These are phyloP conservation scores for Colletotrichum lupini DNA, from an alignment of 2,329 filamentous ascomycete genomes.

Conservation along the genomic window DNA sequence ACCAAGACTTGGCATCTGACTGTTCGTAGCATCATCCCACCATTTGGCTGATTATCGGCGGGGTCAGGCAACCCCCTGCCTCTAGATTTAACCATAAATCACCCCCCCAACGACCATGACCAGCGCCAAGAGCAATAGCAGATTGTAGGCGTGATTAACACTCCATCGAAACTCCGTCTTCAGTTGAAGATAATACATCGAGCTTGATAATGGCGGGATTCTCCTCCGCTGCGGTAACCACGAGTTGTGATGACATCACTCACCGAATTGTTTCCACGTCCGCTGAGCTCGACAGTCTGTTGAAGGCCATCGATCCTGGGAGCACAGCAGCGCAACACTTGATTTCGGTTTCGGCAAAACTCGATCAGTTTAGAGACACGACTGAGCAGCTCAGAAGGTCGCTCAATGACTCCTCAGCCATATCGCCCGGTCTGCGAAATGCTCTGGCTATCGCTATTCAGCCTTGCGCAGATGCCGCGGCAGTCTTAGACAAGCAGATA, in stretches of 20 bases:
- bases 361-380: constrained; percentile 42
- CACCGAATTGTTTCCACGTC: constrained; percentile 43
- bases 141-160: not conserved
- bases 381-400: constrained; percentile 41
- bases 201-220: constrained; percentile 45
- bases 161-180: not conserved
- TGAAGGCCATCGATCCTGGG: constrained; percentile 33
- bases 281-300: constrained; percentile 44
- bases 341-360: constrained; percentile 37
- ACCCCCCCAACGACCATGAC: not conserved
- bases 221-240: constrained; percentile 47
- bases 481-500: constrained; percentile 47
- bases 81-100: constrained; percentile 28
- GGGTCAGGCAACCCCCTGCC: not conserved
- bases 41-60: constrained; percentile 4
- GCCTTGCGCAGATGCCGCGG: constrained; percentile 44
- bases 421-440: constrained; percentile 45
- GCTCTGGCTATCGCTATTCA: constrained; percentile 42
- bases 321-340: constrained; percentile 37
- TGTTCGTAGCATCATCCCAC: constrained; percentile 8
- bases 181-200: not conserved
- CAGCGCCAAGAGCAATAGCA: not conserved
- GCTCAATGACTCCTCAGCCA: constrained; percentile 39
- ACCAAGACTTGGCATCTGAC: not conserved
- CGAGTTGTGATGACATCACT: constrained; percentile 44